phyloP scores from a whole-genome alignment of 148 eudicot species.

The Chenopodium album region DNA sequence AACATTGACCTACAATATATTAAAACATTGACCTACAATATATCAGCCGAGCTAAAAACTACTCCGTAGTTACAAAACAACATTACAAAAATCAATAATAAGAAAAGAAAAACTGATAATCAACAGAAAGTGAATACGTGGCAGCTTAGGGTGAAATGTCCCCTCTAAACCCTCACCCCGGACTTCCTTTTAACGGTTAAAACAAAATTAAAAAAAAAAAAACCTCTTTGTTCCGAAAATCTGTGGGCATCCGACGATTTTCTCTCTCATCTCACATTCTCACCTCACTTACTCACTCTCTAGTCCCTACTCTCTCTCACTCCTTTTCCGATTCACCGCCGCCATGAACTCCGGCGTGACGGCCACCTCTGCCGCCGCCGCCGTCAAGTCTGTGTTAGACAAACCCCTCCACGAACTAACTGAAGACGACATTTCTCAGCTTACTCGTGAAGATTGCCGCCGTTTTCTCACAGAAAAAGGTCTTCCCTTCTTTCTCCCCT shows the following conservation, averaged over 20 bases:
- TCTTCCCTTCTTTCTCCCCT: background rate
- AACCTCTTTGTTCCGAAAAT: background rate
- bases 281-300: background rate
- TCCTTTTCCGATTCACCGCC: background rate
- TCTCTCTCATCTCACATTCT: background rate
- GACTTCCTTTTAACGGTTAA: background rate
- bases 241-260: slow-evolving; percentile 1
- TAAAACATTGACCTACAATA: too few relatives aligned
- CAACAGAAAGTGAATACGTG: slow-evolving; percentile 2
- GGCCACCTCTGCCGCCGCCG: slow-evolving; percentile 19
- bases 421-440: slow-evolving; percentile 96
- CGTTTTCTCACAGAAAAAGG: slow-evolving; percentile 93
- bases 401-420: slow-evolving; percentile 79
- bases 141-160: slow-evolving; percentile 25
- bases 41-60: too few relatives aligned
- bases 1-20: too few relatives aligned
- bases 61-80: too few relatives aligned
- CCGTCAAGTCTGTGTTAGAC: slow-evolving; percentile 46
- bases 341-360: slow-evolving; percentile 42
- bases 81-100: too few relatives aligned
- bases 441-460: slow-evolving; percentile 99
- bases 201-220: background rate
- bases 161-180: slow-evolving; percentile 11
- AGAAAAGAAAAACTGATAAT: too few relatives aligned
- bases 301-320: background rate